Evolutionary conservation across 1,284 basidiomycete genomes (phyloP).

Genomic region (Anthracocystis panici-leucophaei): DNA sequence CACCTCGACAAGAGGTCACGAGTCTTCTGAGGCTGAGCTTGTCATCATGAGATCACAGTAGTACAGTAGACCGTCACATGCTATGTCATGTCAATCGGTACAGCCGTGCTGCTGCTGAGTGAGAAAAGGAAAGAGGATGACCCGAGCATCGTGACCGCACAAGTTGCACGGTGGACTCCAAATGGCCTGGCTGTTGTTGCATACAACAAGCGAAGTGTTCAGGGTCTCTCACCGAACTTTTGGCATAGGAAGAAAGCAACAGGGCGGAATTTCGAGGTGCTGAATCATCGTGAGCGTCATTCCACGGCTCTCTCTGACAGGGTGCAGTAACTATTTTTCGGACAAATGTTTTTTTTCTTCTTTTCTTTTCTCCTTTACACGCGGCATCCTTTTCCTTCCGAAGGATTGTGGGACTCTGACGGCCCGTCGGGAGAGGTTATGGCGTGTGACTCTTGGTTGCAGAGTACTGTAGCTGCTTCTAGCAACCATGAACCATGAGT

Average conservation of each 20-base stretch:
- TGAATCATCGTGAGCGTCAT: conserved; percentile 29
- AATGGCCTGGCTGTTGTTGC: conserved; percentile 3
- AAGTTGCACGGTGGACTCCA: conserved; percentile 10
- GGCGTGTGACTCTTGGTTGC: no score
- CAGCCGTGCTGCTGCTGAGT: conserved; percentile 7
- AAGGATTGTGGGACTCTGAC: no score
- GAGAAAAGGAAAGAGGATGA: background rate
- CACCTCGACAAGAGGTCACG: background rate
- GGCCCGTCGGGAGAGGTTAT: background rate
- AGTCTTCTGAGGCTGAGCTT: background rate
- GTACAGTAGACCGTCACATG: background rate
- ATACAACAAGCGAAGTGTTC: background rate
- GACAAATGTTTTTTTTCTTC: no score
- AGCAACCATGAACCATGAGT: no score
- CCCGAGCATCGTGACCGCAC: conserved; percentile 2
- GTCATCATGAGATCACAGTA: conserved; percentile 1
- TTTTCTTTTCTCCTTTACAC: background rate
- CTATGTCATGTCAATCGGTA: conserved; percentile 3
- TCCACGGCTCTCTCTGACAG: background rate
- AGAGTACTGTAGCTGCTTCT: no score
- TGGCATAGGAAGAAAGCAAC: background rate
- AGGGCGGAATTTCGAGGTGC: conserved; percentile 3
- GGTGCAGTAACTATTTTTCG: background rate
- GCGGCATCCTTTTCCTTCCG: background rate
- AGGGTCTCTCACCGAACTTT: no score